A percentile compares a stretch with the other conserved stretches of the same genome.
These are phyloP conservation scores for Phytophthora cryptogea DNA, from an alignment of 352 stramenopile genomes.

Conservation along the genomic window DNA sequence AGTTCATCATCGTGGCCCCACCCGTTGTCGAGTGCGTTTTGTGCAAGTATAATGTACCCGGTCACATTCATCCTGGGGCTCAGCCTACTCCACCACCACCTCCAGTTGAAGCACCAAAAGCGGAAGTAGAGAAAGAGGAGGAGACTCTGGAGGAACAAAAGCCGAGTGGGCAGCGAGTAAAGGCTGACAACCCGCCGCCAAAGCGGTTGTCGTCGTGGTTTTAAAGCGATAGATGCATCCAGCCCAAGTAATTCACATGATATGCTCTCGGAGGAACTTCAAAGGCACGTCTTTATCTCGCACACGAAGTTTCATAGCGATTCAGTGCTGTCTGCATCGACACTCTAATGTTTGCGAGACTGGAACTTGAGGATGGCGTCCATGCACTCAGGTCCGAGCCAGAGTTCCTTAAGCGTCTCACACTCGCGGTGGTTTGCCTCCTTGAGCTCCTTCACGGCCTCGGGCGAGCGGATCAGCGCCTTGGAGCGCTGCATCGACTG, in stretches of 20 bases:
- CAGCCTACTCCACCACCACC: constrained; percentile 10
- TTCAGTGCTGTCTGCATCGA: background rate
- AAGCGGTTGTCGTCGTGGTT: constrained; percentile 66
- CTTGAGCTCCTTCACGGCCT: constrained; percentile 56
- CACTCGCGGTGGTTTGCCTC: constrained; percentile 59
- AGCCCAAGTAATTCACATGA: too few species aligned
- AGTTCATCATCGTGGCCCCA: constrained; percentile 17
- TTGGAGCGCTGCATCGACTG: constrained; percentile 70
- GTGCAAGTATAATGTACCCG: constrained; percentile 67
- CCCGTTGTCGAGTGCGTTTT: constrained; percentile 43
- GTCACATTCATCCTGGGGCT: constrained; percentile 48
- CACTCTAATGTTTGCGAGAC: constrained; percentile 50
- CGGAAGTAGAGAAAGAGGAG: constrained; percentile 1
- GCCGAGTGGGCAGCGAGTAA: constrained; percentile 19
- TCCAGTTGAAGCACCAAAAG: constrained; percentile 10
- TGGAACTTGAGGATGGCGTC: constrained; percentile 82
- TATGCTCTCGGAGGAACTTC: too few species aligned
- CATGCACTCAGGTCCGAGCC: constrained; percentile 73
- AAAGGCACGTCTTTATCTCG: too few species aligned
- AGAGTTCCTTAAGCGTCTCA: constrained; percentile 74
- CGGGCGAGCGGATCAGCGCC: constrained; percentile 55
- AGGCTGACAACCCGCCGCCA: constrained; percentile 20
- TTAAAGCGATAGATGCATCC: constrained; percentile 19
- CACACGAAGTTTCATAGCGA: background rate
- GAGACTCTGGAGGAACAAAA: constrained; percentile 8